phyloP scores from a whole-genome alignment of 441 rosid genomes.

The Theobroma grandiflorum region DNA sequence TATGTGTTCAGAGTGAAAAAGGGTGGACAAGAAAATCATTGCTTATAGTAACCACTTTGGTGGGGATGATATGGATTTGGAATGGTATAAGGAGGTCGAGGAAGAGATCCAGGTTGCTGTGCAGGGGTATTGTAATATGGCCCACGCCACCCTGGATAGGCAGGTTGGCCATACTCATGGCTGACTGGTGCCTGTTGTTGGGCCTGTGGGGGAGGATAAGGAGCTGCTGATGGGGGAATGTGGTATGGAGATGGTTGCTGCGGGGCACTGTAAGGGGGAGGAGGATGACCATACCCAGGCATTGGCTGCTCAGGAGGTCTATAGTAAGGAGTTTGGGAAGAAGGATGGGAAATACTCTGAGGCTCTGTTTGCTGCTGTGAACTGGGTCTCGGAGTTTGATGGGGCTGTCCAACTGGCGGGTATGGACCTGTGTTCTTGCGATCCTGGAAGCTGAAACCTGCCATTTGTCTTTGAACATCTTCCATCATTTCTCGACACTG shows the following conservation, averaged over 20 bases:
- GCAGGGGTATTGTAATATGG: slow-evolving; percentile 79
- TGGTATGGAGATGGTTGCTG: slow-evolving; percentile 71
- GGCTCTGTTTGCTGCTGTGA: slow-evolving; percentile 57
- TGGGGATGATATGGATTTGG: slow-evolving; percentile 75
- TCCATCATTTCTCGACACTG: slow-evolving; percentile 98
- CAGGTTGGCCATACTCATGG: slow-evolving; percentile 85
- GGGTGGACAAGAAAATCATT: slow-evolving; percentile 34
- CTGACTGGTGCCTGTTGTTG: slow-evolving; percentile 66
- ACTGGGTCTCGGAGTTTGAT: slow-evolving; percentile 56
- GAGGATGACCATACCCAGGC: slow-evolving; percentile 64
- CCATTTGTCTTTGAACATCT: slow-evolving; percentile 90
- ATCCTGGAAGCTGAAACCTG: slow-evolving; percentile 89
- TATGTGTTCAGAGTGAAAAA: neutral
- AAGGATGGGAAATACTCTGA: slow-evolving; percentile 55
- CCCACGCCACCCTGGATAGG: slow-evolving; percentile 93
- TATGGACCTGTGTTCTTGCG: slow-evolving; percentile 67
- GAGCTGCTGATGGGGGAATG: slow-evolving; percentile 45
- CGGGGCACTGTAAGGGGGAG: slow-evolving; percentile 59
- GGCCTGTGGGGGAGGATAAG: slow-evolving; percentile 66
- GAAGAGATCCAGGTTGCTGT: slow-evolving; percentile 68
- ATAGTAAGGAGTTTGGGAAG: slow-evolving; percentile 61
- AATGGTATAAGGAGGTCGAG: slow-evolving; percentile 80
- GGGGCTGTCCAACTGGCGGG: slow-evolving; percentile 69
- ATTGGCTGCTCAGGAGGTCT: slow-evolving; percentile 74
- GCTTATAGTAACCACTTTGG: slow-evolving; percentile 86